Percentiles rank a stretch among this genome's conserved stretches.
phyloP scores from a whole-genome alignment of 1,284 basidiomycete genomes.

The Heterobasidion irregulare region DNA sequence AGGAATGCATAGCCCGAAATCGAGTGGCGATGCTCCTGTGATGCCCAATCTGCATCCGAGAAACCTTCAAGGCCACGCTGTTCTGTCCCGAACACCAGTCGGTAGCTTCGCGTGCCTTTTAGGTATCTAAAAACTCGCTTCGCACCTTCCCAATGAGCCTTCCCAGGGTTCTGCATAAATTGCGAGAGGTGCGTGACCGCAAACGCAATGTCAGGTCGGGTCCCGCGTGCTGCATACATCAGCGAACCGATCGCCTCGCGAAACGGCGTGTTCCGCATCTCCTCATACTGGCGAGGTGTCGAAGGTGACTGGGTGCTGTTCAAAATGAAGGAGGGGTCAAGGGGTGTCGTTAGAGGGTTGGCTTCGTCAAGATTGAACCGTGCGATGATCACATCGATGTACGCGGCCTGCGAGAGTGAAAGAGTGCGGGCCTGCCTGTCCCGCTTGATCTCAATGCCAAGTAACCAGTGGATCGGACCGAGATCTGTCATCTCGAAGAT shows the following conservation, averaged over 20 bases:
- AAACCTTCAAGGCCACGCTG: conserved; percentile 2
- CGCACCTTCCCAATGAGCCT: conserved; percentile 13
- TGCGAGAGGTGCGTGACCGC: conserved; percentile 11
- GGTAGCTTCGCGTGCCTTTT: conserved; percentile 1
- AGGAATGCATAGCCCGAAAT: conserved; percentile 14
- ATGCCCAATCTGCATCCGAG: conserved; percentile 22
- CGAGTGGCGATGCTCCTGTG: conserved; percentile 11
- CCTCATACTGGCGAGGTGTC: conserved; percentile 11
- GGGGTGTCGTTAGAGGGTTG: conserved; percentile 17
- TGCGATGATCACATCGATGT: conserved; percentile 16
- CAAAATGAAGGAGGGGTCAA: conserved; percentile 14
- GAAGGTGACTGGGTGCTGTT: conserved; percentile 3
- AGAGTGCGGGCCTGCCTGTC: too few species aligned
- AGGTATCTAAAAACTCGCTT: conserved; percentile 16
- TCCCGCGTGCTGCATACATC: conserved; percentile 9
- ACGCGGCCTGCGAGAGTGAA: too few species aligned
- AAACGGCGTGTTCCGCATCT: conserved; percentile 18
- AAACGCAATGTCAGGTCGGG: conserved; percentile 16
- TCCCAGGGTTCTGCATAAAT: conserved; percentile 11
- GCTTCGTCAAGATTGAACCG: conserved; percentile 17
- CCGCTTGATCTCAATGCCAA: too few species aligned
- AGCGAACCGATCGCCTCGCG: conserved; percentile 15
- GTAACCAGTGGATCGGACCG: too few species aligned
- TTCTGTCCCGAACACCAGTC: neutral
- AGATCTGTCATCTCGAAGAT: too few species aligned